Conservation (phyloP, 371 early-diverging fungal species). For the Nematocida sp. region DNA sequence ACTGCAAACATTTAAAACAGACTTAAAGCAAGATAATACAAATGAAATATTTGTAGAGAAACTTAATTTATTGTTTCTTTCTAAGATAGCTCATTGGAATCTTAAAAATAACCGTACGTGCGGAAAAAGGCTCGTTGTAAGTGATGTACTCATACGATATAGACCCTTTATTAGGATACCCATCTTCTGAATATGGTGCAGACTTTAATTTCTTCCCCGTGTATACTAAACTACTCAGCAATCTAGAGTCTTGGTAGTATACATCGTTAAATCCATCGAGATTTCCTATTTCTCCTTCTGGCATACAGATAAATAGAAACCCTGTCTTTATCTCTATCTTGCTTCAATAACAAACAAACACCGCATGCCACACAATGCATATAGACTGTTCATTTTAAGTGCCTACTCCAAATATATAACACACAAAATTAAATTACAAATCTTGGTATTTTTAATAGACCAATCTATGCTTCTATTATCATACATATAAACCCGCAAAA, state of each 20-base stretch:
- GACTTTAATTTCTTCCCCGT: constrained; percentile 33
- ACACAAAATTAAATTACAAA: background rate
- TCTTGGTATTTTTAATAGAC: too few species aligned
- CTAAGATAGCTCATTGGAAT: constrained; percentile 55
- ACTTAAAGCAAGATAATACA: background rate
- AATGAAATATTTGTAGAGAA: background rate
- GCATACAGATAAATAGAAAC: background rate
- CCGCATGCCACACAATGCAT: background rate
- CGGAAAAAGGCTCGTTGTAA: constrained; percentile 41
- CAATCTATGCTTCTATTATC: too few species aligned
- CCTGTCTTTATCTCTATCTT: background rate
- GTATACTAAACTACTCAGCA: constrained; percentile 34
- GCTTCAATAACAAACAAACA: background rate
- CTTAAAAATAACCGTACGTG: constrained; percentile 41
- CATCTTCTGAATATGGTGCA: constrained; percentile 27
- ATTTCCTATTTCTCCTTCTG: constrained; percentile 4
- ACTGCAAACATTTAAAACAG: too few species aligned
- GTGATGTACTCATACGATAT: constrained; percentile 54
- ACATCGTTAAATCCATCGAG: constrained; percentile 50
- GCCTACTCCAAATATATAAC: background rate
- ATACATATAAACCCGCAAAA: too few species aligned
- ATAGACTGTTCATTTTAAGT: background rate
- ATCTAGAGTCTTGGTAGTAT: constrained; percentile 45
- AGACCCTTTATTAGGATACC: constrained; percentile 42
- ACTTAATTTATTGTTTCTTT: constrained; percentile 22